Conservation (phyloP, 495 filamentous ascomycete genomes). For the Xylaria longipes region DNA sequence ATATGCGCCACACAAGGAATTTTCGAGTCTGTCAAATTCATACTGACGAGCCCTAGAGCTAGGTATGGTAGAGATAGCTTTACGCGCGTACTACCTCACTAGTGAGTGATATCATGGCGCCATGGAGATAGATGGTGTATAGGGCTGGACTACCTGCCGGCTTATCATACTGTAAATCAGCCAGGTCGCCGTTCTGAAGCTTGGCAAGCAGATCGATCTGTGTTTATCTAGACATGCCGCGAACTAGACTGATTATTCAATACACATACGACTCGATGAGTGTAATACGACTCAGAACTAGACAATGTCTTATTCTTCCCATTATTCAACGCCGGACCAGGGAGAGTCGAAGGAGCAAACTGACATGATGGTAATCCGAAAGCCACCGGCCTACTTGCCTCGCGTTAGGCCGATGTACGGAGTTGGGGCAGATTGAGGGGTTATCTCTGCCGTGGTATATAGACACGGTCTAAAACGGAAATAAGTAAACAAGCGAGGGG, state of each 20-base stretch:
- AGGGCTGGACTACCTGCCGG: conserved; percentile 9
- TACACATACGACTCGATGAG: not conserved
- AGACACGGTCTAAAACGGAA: conserved; percentile 13
- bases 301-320: conserved; percentile 2
- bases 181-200: conserved; percentile 12
- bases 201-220: conserved; percentile 15
- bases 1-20: not conserved
- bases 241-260: not conserved
- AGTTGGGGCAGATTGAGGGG: conserved; percentile 31
- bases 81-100: conserved; percentile 23
- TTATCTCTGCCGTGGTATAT: not conserved
- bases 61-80: not conserved
- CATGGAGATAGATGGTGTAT: not conserved
- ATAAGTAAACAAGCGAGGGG: conserved; percentile 26
- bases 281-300: not conserved
- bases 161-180: conserved; percentile 8
- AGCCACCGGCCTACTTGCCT: conserved; percentile 6
- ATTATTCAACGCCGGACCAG: not conserved
- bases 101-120: conserved; percentile 5
- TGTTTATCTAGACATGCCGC: not conserved
- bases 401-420: conserved; percentile 25
- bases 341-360: not conserved
- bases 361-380: conserved; percentile 6
- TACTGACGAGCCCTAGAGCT: not conserved
- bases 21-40: not conserved